Evolutionary conservation across 495 filamentous ascomycete genomes (phyloP).

Genomic region (Talaromyces proteolyticus): DNA sequence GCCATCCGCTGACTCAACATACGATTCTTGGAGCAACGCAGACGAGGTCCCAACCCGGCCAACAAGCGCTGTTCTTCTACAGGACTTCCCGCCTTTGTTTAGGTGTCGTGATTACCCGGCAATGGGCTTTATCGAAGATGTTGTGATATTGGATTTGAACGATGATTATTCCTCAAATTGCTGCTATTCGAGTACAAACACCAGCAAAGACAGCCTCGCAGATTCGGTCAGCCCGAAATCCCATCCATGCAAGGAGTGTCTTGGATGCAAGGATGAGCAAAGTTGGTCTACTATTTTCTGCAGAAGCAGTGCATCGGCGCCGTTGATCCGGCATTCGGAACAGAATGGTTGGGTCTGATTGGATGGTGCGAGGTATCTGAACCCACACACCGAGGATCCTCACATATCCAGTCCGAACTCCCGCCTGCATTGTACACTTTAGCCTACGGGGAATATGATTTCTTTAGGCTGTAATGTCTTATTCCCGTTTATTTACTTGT

Average conservation of each 20-base stretch:
- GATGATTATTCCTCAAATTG: not conserved
- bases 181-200: not conserved
- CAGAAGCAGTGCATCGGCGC: not conserved
- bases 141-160: not conserved
- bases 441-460: not conserved
- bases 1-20: not conserved
- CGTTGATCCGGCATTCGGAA: not conserved
- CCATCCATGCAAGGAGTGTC: not conserved
- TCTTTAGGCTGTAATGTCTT: not conserved
- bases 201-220: not conserved
- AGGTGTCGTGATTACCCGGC: slow-evolving; percentile 5
- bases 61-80: not conserved
- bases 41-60: slow-evolving; percentile 3
- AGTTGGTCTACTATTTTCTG: not conserved
- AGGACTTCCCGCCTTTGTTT: slow-evolving; percentile 3
- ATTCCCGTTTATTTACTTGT: not conserved
- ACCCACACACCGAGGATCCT: not conserved
- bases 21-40: not conserved
- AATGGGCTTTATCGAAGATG: not conserved
- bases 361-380: not conserved
- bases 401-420: not conserved
- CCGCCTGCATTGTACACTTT: not conserved
- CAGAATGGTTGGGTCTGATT: not conserved
- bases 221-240: not conserved
- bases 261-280: slow-evolving; percentile 1